Conservation (phyloP, 108 stramenopile genomes). For the Skeletonema menzelii region DNA sequence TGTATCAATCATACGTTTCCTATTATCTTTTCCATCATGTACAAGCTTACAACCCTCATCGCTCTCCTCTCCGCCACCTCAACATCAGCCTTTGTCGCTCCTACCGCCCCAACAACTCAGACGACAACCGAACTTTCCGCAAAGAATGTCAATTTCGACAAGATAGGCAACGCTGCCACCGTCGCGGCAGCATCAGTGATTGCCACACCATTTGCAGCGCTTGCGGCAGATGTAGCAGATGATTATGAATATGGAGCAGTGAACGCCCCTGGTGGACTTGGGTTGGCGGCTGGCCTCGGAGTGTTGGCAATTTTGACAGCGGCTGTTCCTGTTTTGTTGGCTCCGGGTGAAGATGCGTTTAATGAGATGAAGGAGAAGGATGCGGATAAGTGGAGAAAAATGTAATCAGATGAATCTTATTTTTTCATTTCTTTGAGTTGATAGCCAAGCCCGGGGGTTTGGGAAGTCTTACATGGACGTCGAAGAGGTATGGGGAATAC, state of each 20-base stretch:
- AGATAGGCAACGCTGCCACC: constrained; percentile 18
- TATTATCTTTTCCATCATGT: constrained; percentile 14
- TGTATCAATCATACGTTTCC: too few relatives aligned
- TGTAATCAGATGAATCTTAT: neutral
- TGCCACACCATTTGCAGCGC: constrained; percentile 63
- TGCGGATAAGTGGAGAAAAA: constrained; percentile 54
- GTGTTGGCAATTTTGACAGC: constrained; percentile 77
- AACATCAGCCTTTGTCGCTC: constrained; percentile 43
- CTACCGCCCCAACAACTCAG: neutral
- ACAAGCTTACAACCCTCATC: constrained; percentile 26
- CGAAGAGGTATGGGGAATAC: neutral
- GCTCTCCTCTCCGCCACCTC: constrained; percentile 24
- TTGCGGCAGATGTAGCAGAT: constrained; percentile 64
- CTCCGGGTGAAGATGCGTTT: constrained; percentile 83
- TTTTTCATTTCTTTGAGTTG: neutral
- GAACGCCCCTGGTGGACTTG: constrained; percentile 68
- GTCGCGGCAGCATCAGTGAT: constrained; percentile 22
- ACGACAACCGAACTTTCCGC: neutral
- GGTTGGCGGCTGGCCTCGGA: constrained; percentile 67
- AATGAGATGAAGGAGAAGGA: constrained; percentile 86
- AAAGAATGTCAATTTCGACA: constrained; percentile 7
- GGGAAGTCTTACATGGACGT: too few relatives aligned
- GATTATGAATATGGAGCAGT: constrained; percentile 90
- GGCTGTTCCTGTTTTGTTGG: constrained; percentile 63
- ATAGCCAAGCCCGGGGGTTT: too few relatives aligned